phyloP scores from a whole-genome alignment of 805 yeast genomes.

The Lachancea sp. region DNA sequence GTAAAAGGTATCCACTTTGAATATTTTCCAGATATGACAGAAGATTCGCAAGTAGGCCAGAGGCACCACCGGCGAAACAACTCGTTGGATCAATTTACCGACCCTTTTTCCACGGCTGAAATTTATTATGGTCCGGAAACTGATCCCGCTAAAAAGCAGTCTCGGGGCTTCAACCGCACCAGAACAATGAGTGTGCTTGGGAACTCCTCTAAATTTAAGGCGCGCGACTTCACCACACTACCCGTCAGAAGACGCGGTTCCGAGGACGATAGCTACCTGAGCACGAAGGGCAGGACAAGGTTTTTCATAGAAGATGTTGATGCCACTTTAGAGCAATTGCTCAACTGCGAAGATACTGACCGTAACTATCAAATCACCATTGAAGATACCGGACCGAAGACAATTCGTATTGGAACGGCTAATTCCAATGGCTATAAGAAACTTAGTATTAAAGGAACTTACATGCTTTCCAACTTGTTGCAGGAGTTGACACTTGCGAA shows the following conservation, averaged over 20 bases:
- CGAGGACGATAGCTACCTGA: constrained; percentile 41
- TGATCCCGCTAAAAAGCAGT: constrained; percentile 43
- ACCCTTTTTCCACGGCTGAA: constrained; percentile 66
- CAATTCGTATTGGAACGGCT: constrained; percentile 71
- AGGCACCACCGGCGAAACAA: constrained; percentile 30
- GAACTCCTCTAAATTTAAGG: constrained; percentile 23
- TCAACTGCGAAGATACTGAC: constrained; percentile 80
- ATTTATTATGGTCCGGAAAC: constrained; percentile 61
- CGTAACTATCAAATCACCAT: constrained; percentile 76
- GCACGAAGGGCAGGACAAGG: constrained; percentile 34
- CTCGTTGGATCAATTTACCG: constrained; percentile 43
- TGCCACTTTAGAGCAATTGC: constrained; percentile 58
- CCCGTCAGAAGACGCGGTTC: constrained; percentile 45
- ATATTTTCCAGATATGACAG: no score
- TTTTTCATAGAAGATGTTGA: constrained; percentile 74
- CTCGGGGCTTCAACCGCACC: constrained; percentile 42
- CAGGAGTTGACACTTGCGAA: constrained; percentile 88
- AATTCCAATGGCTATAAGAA: constrained; percentile 76
- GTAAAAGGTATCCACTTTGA: no score
- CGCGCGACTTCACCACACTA: constrained; percentile 15
- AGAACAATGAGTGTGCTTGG: constrained; percentile 51
- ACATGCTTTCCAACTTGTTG: constrained; percentile 76
- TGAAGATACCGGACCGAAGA: constrained; percentile 80
- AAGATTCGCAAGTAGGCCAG: neutral
- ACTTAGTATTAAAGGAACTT: constrained; percentile 76